These are phyloP conservation scores for Blastomyces gilchristii DNA, from an alignment of 2,329 filamentous ascomycete genomes.

Conservation along the genomic window DNA sequence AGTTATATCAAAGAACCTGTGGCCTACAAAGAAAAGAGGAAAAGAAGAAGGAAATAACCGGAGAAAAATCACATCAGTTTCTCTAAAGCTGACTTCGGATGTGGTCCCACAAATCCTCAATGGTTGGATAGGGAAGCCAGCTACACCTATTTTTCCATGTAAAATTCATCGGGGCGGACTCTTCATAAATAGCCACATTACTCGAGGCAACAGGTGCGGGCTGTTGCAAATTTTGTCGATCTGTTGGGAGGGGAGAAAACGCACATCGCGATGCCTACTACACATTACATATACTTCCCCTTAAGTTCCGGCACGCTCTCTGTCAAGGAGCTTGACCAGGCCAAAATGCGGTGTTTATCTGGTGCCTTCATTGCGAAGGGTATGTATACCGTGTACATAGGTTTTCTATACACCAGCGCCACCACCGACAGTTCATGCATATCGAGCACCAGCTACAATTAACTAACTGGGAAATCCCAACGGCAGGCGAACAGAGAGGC, in stretches of 20 bases:
- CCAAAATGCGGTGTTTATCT: slow-evolving; percentile 2
- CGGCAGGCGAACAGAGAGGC: background rate
- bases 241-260: background rate
- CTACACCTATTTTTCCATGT: too few species aligned
- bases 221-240: background rate
- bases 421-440: background rate
- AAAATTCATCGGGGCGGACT: too few species aligned
- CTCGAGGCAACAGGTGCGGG: background rate
- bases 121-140: background rate
- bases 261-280: background rate
- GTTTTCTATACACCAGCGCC: background rate
- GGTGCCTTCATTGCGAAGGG: background rate
- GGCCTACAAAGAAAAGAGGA: background rate
- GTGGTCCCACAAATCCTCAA: background rate
- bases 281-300: background rate
- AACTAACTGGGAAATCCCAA: background rate
- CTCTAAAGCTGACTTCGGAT: background rate
- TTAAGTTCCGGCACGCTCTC: background rate
- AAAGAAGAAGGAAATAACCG: background rate
- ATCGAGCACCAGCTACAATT: background rate
- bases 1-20: background rate
- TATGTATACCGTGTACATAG: background rate
- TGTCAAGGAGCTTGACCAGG: slow-evolving; percentile 1
- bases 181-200: background rate
- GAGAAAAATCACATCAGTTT: background rate